Conservation (phyloP, 805 yeast genomes). For the Yarrowia sp. region DNA sequence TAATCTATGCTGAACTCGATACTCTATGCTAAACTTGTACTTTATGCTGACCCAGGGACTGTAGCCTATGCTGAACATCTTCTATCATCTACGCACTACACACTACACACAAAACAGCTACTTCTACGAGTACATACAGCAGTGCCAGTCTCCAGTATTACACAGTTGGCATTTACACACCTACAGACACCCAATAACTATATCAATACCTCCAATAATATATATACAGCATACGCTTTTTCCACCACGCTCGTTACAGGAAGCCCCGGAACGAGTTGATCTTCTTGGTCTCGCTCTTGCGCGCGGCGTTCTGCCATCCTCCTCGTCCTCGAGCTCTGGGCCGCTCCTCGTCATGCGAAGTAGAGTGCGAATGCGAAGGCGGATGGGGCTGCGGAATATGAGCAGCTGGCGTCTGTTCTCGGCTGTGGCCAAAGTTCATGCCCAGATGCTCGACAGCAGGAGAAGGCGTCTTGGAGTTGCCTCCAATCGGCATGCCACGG, state of each 20-base stretch:
- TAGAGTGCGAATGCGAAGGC: background rate
- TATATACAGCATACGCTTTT: background rate
- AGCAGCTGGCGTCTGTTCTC: background rate
- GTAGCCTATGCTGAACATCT: too few species aligned
- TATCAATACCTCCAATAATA: background rate
- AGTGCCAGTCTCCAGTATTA: too few species aligned
- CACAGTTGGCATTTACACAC: too few species aligned
- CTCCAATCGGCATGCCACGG: constrained; percentile 9
- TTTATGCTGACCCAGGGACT: too few species aligned
- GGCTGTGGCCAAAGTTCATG: constrained; percentile 4
- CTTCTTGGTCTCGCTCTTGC: constrained; percentile 12
- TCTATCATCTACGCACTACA: too few species aligned
- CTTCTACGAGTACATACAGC: too few species aligned
- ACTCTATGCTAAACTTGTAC: too few species aligned
- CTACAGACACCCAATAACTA: background rate
- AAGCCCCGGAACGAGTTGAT: constrained; percentile 15
- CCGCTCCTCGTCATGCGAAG: background rate
- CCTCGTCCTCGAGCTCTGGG: constrained; percentile 13
- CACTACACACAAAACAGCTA: too few species aligned
- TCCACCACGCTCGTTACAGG: background rate
- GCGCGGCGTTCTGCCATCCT: constrained; percentile 14
- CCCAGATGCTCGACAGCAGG: constrained; percentile 13
- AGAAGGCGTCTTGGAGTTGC: constrained; percentile 3
- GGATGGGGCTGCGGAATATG: background rate
- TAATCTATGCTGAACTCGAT: too few species aligned